Base-by-base conservation (phyloP, 1,139 yeast genomes). In the Pichia inconspicua region DNA sequence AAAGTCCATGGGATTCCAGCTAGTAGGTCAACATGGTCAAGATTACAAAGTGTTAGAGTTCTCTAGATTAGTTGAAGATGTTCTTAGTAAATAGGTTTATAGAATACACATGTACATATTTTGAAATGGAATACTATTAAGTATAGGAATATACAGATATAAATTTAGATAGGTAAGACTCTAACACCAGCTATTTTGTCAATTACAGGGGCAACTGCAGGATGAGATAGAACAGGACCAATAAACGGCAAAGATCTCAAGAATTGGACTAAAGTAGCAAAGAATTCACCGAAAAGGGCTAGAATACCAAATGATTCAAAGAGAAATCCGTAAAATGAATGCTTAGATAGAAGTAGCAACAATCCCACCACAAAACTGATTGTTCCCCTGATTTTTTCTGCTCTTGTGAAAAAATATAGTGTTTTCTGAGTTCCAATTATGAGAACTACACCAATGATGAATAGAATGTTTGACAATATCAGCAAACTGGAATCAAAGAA, bases 381-480 rank as follows among this genome's bases (percentile, higher is more conserved):
- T 0, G 96, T 78, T 2, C 97, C 97, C 58, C 96, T 77, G 48
- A 89, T 72, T 64, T 90, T 92, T 47, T 82, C 79, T 0, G 95
- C 96, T 53, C 97, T 78, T 15, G 92, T 79, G 71, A 92, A 90
- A 65, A 90, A 92, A 17, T 80, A 74, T 11, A 85, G 61, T 0
- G 98, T 86, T 61, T 92, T 82, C 54, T 83, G 86, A 4, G 90
- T 83, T 0, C 98, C 98, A 49, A 92, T 89, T 55, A 92, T 85
- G 48, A 92, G 71, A 25, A 85, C 73, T 25, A 92, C 75, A 17
- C 98, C 98, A 32, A 83, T 77, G 25, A 92, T 73, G 63, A 92
- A 90, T 40, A 90, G 67, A 48, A 82, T 80, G 62, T 90, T 90
- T 27, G 97, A 97, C 63, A 92, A 75, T 2, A 97, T 96, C 52